Conservation (phyloP, 1,284 basidiomycete species). For the Apiotrichum brassicae region DNA sequence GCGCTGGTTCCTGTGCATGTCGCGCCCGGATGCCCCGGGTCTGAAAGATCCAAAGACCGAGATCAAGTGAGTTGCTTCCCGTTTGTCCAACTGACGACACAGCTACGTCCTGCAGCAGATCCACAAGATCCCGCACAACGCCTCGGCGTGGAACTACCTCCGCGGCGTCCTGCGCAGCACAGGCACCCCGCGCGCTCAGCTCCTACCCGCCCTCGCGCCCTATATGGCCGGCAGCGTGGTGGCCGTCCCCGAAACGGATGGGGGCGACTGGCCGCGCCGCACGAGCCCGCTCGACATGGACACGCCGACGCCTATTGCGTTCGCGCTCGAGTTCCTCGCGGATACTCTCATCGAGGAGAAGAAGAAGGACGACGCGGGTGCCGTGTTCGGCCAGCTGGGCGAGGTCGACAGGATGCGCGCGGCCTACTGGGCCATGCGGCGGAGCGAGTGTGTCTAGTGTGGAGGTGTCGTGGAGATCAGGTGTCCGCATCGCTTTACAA, state of each 20-base stretch:
- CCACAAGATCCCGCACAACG: slow-evolving; percentile 80
- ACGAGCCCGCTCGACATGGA: slow-evolving; percentile 53
- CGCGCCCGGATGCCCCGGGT: slow-evolving; percentile 53
- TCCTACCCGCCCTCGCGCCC: slow-evolving; percentile 59
- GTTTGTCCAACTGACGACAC: too few species aligned
- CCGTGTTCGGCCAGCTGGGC: slow-evolving; percentile 68
- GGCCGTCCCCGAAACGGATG: slow-evolving; percentile 21
- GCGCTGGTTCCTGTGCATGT: slow-evolving; percentile 85
- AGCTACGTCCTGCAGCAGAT: slow-evolving; percentile 65
- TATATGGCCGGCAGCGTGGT: slow-evolving; percentile 50
- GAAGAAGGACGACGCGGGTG: slow-evolving; percentile 47
- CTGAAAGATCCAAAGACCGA: slow-evolving; percentile 50
- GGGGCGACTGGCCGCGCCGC: slow-evolving; percentile 22
- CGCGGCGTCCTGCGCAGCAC: slow-evolving; percentile 52
- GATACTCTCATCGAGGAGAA: slow-evolving; percentile 64
- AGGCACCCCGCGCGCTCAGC: slow-evolving; percentile 51
- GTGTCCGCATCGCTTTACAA: background rate
- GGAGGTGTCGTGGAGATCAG: background rate
- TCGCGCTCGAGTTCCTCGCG: slow-evolving; percentile 79
- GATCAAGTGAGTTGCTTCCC: slow-evolving; percentile 62
- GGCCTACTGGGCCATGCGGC: slow-evolving; percentile 38
- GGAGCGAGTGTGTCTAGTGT: slow-evolving; percentile 19
- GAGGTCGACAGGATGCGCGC: slow-evolving; percentile 66
- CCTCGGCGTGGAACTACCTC: slow-evolving; percentile 90
- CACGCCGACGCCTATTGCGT: slow-evolving; percentile 65